Conservation (phyloP, 768 basidiomycete genomes). For the Russula virescens region DNA sequence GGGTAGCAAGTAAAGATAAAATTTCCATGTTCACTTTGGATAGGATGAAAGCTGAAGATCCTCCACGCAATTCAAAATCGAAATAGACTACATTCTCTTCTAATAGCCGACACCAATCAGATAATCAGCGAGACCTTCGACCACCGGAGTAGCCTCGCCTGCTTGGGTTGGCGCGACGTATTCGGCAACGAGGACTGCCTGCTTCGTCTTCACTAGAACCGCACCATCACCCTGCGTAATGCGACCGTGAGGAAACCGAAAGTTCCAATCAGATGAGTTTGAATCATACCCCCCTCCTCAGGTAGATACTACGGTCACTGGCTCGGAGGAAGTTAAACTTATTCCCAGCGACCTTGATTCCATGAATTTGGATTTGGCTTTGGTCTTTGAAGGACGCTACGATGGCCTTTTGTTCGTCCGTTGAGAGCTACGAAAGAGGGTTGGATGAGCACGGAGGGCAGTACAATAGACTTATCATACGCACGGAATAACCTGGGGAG, state of each 20-base stretch:
- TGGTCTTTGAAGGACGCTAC: constrained; percentile 42
- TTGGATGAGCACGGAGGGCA: neutral
- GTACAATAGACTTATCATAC: constrained; percentile 27
- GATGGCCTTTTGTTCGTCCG: constrained; percentile 59
- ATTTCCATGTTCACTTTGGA: too few relatives aligned
- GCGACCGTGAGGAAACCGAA: constrained; percentile 1
- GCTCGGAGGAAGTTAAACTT: constrained; percentile 72
- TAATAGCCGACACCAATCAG: constrained; percentile 57
- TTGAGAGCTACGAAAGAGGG: constrained; percentile 43
- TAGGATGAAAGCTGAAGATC: neutral
- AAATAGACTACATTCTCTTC: constrained; percentile 6
- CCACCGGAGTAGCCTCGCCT: constrained; percentile 56
- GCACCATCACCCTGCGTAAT: constrained; percentile 63
- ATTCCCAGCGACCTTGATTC: constrained; percentile 56
- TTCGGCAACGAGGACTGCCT: constrained; percentile 77
- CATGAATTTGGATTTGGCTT: constrained; percentile 42
- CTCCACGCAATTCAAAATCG: constrained; percentile 8
- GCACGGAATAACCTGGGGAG: constrained; percentile 51
- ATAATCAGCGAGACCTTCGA: constrained; percentile 73
- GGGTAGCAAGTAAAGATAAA: neutral
- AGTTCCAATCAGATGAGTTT: neutral
- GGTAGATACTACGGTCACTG: constrained; percentile 51
- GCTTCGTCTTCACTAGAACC: constrained; percentile 70
- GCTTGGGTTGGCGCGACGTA: constrained; percentile 64
- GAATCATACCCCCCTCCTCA: constrained; percentile 69